Conservation (phyloP, 768 basidiomycete genomes). For the Mycena polygramma region DNA sequence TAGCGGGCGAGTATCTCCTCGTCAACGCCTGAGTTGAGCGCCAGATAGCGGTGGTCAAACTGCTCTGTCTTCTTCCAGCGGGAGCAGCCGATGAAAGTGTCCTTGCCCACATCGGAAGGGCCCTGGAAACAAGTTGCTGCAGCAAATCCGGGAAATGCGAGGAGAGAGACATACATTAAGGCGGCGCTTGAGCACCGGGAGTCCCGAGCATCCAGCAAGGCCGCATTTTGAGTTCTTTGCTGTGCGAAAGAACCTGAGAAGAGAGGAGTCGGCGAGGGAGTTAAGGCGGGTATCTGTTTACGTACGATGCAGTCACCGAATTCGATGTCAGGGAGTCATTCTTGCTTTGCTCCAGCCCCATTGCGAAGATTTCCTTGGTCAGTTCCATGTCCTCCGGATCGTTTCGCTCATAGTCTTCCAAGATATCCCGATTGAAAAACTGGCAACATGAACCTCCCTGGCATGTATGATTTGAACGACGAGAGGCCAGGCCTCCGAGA, state of each 20-base stretch:
- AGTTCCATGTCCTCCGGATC: background rate
- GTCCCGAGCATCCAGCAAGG: too few species aligned
- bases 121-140: background rate
- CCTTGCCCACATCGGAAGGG: background rate
- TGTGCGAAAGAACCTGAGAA: too few species aligned
- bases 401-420: background rate
- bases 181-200: too few species aligned
- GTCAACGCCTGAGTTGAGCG: background rate
- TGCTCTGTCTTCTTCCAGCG: background rate
- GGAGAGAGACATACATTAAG: too few species aligned
- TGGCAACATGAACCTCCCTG: background rate
- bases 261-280: too few species aligned
- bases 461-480: constrained; percentile 3
- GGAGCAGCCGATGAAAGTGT: background rate
- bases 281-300: too few species aligned
- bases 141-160: too few species aligned
- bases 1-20: background rate
- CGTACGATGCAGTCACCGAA: background rate
- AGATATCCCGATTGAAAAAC: background rate
- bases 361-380: background rate
- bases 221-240: too few species aligned
- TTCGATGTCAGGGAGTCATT: background rate
- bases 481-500: background rate
- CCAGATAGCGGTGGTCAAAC: background rate
- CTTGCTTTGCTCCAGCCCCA: constrained; percentile 3